Conservation (phyloP, 2,329 filamentous ascomycete species). For the Apiospora malaysiana region DNA sequence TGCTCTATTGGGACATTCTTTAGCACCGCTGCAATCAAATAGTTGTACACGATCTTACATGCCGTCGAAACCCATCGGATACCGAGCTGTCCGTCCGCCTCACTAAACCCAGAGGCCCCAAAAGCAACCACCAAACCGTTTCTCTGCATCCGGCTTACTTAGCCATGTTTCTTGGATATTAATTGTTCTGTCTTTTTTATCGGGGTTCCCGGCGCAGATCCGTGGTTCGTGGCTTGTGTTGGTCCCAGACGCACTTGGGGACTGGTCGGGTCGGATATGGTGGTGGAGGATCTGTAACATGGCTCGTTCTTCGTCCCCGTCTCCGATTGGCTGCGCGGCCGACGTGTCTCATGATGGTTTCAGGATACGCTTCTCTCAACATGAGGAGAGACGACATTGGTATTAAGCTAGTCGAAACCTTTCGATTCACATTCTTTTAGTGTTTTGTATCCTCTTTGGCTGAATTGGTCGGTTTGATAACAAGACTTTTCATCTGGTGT, state of each 20-base stretch:
- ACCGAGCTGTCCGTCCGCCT: too few relatives aligned
- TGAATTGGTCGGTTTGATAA: too few relatives aligned
- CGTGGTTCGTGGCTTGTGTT: not conserved
- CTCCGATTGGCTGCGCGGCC: conserved; percentile 2
- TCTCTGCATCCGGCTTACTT: too few relatives aligned
- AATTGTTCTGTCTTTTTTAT: too few relatives aligned
- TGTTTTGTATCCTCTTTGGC: too few relatives aligned
- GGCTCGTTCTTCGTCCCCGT: not conserved
- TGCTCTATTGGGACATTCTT: too few relatives aligned
- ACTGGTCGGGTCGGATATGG: not conserved
- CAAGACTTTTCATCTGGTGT: not conserved
- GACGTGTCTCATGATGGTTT: conserved; percentile 12
- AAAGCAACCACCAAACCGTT: too few relatives aligned
- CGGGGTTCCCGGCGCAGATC: not conserved
- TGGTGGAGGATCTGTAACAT: not conserved
- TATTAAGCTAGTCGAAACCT: not conserved
- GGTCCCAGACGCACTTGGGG: not conserved
- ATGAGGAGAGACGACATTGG: not conserved
- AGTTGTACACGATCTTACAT: too few relatives aligned
- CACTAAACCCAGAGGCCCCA: too few relatives aligned
- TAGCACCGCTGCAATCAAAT: too few relatives aligned
- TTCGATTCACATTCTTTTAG: not conserved
- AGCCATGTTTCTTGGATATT: too few relatives aligned
- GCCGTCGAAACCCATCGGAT: too few relatives aligned
- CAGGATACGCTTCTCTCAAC: not conserved